Base-by-base conservation (phyloP, 352 stramenopile species). In the Saprolegnia diclina region DNA sequence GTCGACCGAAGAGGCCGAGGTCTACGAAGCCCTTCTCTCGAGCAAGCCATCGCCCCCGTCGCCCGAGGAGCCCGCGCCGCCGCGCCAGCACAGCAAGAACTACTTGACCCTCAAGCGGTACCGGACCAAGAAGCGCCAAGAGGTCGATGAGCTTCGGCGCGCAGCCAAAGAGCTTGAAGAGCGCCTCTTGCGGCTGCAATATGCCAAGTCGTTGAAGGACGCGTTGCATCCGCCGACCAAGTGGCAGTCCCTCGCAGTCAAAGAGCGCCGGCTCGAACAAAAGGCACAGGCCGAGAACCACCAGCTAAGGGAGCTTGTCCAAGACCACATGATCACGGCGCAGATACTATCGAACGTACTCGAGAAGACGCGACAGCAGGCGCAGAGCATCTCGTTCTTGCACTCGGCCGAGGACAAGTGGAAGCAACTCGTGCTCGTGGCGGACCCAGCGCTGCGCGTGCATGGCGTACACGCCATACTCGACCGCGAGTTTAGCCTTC, bases 241-340 rank as follows among this genome's bases (percentile, higher is more conserved):
- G 35, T 59, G 52, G 52, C 35, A 35, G 19, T 21, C 35, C 7
- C 35, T 59, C 1, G 52, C 52, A 10, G 16, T n/a, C 24, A 16
- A 18, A 3, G 52, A 59, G 35, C 24, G 24, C 11, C 11, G 16
- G 9, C 52, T 35, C 35, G 52, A 59, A 9, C 35, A 42, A 9
- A 40, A 3, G 19, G 24, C 52, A 11, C 16, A 14, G n/a, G 35
- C 24, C 35, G 52, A 59, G 35, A 59, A 59, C 35, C 11, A 13
- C 11, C 11, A 42, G n/a, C 35, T 59, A 4, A 16, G 35, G 9
- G 52, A 59, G 19, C 52, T 59, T 35, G 52, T 59, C 16, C 52
- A 59, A 9, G 52, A 35, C 35, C 52, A 59, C 35, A 59, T 59
- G 52, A 59, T 40, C 24, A 59, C 52, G 52, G 52, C 52, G 7